Evolutionary conservation across 768 basidiomycete species (phyloP), one percentile per base, ranked within the genome.

Genomic region (Psilocybe azurescens): DNA sequence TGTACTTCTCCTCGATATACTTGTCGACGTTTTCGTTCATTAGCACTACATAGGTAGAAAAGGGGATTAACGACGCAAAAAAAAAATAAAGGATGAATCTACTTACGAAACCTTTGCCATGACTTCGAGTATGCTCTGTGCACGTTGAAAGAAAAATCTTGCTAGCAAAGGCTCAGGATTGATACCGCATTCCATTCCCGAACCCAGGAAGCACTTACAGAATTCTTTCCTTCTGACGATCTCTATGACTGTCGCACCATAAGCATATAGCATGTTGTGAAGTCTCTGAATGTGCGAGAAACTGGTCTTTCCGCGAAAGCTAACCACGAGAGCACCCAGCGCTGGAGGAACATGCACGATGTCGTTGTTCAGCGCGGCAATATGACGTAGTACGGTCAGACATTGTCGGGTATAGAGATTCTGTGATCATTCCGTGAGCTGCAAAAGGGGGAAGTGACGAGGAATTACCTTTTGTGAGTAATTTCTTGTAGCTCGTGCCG

Each of bases 171-270:
- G 62, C 49, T 48, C 38, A 24, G 30, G 20, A 36, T 33, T 18
- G 10, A 47, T 55, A 24, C 46, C 51, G 20, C 24, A 24, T 24
- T 24, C 24, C 24, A 24, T 24, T 24, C 24, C 24, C 24, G 24
- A 24, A 24, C 0, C 24, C 24, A 24, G 28, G 1, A 29, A 46
- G 6, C 7, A 74, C 88, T 73, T 63, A 90, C 94, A 82, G 73
- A 97, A 97, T 71, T 97, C 94, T 67, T 93, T 93, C 58, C 97
- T 81, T 60, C 97, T 82, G 2, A 96, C 92, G 32, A 98, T 88
- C 75, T 99, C 97, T 16, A 95, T 83, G 8, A 97, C 84, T 0
- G 95, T 94, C 1, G 93, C 92, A 0, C 93, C 91, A 73, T 99
- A 99, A 0, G 93, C 94, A 70, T 94, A 95, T 0, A 96, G 74